A percentile compares a stretch with the other conserved stretches of the same genome.
phyloP scores from a whole-genome alignment of 495 filamentous ascomycete genomes.

The Thermothielavioides terrestris region DNA sequence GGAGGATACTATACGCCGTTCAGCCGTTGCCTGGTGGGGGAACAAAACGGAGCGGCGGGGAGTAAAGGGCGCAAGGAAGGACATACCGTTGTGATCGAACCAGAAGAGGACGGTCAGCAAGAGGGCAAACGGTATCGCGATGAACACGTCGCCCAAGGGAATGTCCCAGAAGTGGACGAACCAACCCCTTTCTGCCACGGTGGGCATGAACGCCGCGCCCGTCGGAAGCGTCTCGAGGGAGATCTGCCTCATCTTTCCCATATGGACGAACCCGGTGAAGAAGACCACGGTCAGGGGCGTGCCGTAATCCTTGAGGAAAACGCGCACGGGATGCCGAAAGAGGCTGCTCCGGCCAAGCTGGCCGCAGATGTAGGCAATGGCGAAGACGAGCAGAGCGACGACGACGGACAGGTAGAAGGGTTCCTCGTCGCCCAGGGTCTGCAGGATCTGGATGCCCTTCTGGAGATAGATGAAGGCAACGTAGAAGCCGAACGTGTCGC shows the following conservation, averaged over 20 bases:
- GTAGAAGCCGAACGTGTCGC: slow-evolving; percentile 84
- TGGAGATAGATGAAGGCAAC: slow-evolving; percentile 81
- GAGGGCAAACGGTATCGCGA: slow-evolving; percentile 82
- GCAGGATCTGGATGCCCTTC: slow-evolving; percentile 73
- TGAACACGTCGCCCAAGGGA: slow-evolving; percentile 62
- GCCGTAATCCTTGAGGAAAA: slow-evolving; percentile 78
- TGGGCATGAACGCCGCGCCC: slow-evolving; percentile 74
- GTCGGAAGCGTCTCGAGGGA: slow-evolving; percentile 59
- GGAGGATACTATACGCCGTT: slow-evolving; percentile 71
- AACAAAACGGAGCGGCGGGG: not conserved
- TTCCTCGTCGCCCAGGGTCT: slow-evolving; percentile 43
- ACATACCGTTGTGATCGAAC: slow-evolving; percentile 80
- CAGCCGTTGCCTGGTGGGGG: too few relatives aligned
- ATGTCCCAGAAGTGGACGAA: slow-evolving; percentile 86
- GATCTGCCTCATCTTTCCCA: slow-evolving; percentile 66
- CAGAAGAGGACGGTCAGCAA: slow-evolving; percentile 85
- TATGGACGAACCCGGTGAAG: slow-evolving; percentile 80
- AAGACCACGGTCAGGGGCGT: slow-evolving; percentile 76
- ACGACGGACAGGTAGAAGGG: slow-evolving; percentile 68
- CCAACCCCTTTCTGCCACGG: slow-evolving; percentile 62
- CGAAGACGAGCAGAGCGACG: slow-evolving; percentile 64
- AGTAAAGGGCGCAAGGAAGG: not conserved
- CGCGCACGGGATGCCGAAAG: slow-evolving; percentile 61
- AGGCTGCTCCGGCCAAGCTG: slow-evolving; percentile 59
- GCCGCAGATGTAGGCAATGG: slow-evolving; percentile 60